phyloP scores from a whole-genome alignment of 2,329 filamentous ascomycete species.

The Rhexocercosporidium sp. region DNA sequence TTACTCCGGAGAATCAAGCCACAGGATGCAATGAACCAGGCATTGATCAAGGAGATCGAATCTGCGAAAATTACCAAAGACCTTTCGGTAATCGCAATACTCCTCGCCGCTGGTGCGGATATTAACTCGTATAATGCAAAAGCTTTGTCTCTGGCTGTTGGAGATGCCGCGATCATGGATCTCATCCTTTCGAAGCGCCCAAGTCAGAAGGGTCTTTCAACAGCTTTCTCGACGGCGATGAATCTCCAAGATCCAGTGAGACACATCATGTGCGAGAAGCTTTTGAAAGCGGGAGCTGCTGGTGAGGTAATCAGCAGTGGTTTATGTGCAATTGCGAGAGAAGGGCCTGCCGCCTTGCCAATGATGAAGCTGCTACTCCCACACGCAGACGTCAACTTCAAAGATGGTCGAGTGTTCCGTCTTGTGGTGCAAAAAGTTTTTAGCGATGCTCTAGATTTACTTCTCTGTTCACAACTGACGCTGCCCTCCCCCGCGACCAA shows the following conservation, averaged over 20 bases:
- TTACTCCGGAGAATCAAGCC: constrained; percentile 52
- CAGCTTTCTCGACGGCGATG: constrained; percentile 18
- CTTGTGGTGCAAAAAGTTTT: constrained; percentile 14
- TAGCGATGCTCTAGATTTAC: constrained; percentile 22
- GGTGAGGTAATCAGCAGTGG: constrained; percentile 23
- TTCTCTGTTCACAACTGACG: constrained; percentile 15
- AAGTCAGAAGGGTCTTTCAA: constrained; percentile 44
- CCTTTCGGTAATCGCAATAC: constrained; percentile 51
- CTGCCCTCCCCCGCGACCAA: constrained; percentile 17
- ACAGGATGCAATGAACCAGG: constrained; percentile 50
- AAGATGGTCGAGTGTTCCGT: constrained; percentile 19
- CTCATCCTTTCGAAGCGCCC: constrained; percentile 52
- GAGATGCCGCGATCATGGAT: constrained; percentile 53
- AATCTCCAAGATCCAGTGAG: constrained; percentile 17
- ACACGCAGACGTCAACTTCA: constrained; percentile 25
- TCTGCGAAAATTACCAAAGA: constrained; percentile 49
- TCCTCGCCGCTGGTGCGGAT: constrained; percentile 58
- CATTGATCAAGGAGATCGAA: constrained; percentile 58
- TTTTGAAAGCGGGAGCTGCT: constrained; percentile 25
- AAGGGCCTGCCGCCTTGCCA: constrained; percentile 12
- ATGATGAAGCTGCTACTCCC: constrained; percentile 22
- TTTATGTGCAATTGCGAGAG: constrained; percentile 17
- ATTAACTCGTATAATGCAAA: constrained; percentile 59
- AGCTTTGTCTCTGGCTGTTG: constrained; percentile 57
- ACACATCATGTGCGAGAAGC: constrained; percentile 24